Conservation (phyloP, 768 basidiomycete genomes). For the Xerocomellus chrysenteron region DNA sequence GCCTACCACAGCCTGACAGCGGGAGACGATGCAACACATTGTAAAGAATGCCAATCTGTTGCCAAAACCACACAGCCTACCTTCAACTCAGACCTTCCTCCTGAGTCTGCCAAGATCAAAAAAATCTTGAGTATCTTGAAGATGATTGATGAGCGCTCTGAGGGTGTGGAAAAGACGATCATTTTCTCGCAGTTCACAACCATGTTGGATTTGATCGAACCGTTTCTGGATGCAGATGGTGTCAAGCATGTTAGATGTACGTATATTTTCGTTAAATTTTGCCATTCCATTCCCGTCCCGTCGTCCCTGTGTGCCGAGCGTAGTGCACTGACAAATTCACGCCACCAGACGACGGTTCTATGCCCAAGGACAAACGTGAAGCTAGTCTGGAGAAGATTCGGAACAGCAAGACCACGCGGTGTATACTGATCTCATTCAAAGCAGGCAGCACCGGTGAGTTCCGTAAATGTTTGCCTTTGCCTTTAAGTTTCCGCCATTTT, state of each 20-base stretch:
- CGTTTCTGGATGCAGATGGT: slow-evolving; percentile 68
- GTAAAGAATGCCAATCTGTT: slow-evolving; percentile 57
- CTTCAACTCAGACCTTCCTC: slow-evolving; percentile 43
- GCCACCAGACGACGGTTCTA: slow-evolving; percentile 79
- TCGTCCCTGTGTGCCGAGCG: neutral
- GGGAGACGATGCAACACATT: slow-evolving; percentile 42
- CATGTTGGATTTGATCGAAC: slow-evolving; percentile 84
- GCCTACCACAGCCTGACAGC: slow-evolving; percentile 13
- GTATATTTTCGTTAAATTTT: slow-evolving; percentile 32
- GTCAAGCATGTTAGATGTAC: slow-evolving; percentile 83
- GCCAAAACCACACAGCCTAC: slow-evolving; percentile 43
- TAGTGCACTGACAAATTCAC: slow-evolving; percentile 3
- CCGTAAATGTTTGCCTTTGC: neutral
- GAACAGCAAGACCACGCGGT: slow-evolving; percentile 51
- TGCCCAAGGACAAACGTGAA: slow-evolving; percentile 76
- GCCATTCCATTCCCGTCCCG: neutral
- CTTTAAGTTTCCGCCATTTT: neutral
- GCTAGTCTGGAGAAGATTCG: slow-evolving; percentile 72
- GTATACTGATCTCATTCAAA: slow-evolving; percentile 96
- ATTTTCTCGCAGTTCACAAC: slow-evolving; percentile 93
- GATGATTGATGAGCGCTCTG: slow-evolving; percentile 57
- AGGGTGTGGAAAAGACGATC: slow-evolving; percentile 84
- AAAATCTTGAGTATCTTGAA: slow-evolving; percentile 74
- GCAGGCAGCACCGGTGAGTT: slow-evolving; percentile 85
- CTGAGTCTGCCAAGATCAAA: slow-evolving; percentile 82